Base-by-base conservation (phyloP, 2,329 filamentous ascomycete species). In the Botrytis porri region DNA sequence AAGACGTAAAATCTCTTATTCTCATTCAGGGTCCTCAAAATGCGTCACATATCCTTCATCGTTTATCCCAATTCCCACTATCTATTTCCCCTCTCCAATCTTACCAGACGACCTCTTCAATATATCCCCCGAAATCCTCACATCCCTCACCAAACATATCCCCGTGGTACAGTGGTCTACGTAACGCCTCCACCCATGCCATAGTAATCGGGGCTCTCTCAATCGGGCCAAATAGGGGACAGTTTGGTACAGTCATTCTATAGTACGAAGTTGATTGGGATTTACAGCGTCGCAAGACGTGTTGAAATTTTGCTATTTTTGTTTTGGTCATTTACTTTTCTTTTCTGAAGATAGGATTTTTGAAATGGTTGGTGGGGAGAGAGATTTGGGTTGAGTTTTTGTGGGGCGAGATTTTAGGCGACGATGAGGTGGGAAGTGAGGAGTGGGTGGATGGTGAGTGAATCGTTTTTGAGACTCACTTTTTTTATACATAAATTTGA, bases 211-310 rank as follows among this genome's bases (percentile, higher is more conserved):
- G 22, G 59, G 59, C 59, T 35, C 59, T 39, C 59, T 61, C 35
- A 61, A 61, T 61, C 59, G 59, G 59, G 59, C 22, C 59, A 61
- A 61, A 37, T 61, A 39, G 59, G 59, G 59, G 35, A 39, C 59
- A 61, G 59, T 2, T 61, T 61, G 59, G 59, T 25, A 61, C 59
- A 61, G 59, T 61, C 59, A 61, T 61, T 39, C 59, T 61, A 39
- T 39, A 61, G 35, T 61, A 39, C 14, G 59, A 61, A 61, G 59
- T 37, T 61, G 32, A n/a, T 61, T 61, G 32, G 59, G 59, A n/a
- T 7, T 61, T 39, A 18, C 22, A 37, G 35, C 51, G 51, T 57
- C 51, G 51, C 51, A 57, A 57, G 51, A 57, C 51, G 51, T 57
- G 51, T 57, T 57, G n/a, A 29, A 57, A 7, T 57, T 57, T 57